Percentiles rank a stretch among this genome's conserved stretches.
These are phyloP conservation scores for Mucor saturninus DNA, from an alignment of 371 early-diverging fungal genomes.

Conservation along the genomic window DNA sequence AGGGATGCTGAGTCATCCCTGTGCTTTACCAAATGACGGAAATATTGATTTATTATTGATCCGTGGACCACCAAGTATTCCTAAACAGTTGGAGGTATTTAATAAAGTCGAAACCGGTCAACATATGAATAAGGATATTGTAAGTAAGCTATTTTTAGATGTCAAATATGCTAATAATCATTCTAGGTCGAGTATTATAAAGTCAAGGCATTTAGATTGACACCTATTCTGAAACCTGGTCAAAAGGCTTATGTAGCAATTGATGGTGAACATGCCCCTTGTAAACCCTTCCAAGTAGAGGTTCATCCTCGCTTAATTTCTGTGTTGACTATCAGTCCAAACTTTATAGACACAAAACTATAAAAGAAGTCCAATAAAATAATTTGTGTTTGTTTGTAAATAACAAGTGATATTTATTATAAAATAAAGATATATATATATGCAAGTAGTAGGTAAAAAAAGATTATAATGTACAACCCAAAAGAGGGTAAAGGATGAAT, in stretches of 20 bases:
- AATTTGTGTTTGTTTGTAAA: neutral
- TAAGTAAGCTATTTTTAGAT: conserved; percentile 26
- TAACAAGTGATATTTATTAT: neutral
- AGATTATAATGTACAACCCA: conserved; percentile 19
- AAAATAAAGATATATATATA: neutral
- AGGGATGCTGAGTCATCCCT: conserved; percentile 61
- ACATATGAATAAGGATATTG: conserved; percentile 56
- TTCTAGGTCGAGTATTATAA: conserved; percentile 66
- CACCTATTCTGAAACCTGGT: conserved; percentile 45
- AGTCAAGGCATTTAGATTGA: conserved; percentile 61
- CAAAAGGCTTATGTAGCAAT: conserved; percentile 58
- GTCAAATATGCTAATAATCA: neutral
- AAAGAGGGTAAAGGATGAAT: neutral
- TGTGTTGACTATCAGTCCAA: conserved; percentile 49
- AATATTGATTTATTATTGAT: conserved; percentile 58
- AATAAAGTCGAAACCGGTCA: conserved; percentile 56
- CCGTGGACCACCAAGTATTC: conserved; percentile 37
- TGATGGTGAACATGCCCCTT: conserved; percentile 68
- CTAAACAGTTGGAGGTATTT: conserved; percentile 47
- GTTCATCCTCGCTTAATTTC: conserved; percentile 59
- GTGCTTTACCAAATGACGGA: conserved; percentile 64
- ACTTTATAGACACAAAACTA: conserved; percentile 29
- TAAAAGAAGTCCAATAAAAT: neutral
- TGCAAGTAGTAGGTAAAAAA: conserved; percentile 1
- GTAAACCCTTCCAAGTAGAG: conserved; percentile 64